These are phyloP conservation scores for Hypocreales sp. DNA, from an alignment of 2,329 filamentous ascomycete genomes.

Conservation along the genomic window DNA sequence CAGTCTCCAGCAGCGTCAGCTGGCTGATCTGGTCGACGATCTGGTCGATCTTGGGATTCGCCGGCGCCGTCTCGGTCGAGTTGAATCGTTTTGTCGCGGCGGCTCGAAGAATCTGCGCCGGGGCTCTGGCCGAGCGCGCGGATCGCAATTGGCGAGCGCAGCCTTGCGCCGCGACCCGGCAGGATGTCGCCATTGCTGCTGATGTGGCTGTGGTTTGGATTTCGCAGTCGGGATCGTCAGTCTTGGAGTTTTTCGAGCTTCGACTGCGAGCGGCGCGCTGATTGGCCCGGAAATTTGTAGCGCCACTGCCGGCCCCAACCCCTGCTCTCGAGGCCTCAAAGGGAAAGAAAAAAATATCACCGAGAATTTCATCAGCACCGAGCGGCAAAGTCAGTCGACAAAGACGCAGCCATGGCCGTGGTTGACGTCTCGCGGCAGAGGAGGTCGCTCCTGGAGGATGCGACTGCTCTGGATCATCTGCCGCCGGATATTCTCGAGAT, in stretches of 20 bases:
- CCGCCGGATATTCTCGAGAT: slow-evolving; percentile 55
- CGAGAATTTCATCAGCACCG: no score
- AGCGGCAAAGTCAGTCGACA: slow-evolving; percentile 11
- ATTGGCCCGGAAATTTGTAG: slow-evolving; percentile 23
- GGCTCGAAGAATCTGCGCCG: slow-evolving; percentile 30
- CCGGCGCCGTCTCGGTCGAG: slow-evolving; percentile 56
- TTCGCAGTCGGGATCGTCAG: no score
- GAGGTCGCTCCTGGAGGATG: slow-evolving; percentile 39
- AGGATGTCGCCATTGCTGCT: slow-evolving; percentile 44
- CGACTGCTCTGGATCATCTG: slow-evolving; percentile 39
- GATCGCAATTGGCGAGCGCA: slow-evolving; percentile 47
- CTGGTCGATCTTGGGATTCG: slow-evolving; percentile 78
- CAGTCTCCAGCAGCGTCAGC: slow-evolving; percentile 94
- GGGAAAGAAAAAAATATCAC: slow-evolving; percentile 1
- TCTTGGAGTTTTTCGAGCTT: slow-evolving; percentile 27
- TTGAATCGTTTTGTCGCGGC: slow-evolving; percentile 61
- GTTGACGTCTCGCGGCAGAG: slow-evolving; percentile 39
- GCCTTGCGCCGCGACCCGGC: slow-evolving; percentile 47
- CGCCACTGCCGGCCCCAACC: slow-evolving; percentile 13
- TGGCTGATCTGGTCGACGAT: slow-evolving; percentile 99
- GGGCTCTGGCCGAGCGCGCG: slow-evolving; percentile 26
- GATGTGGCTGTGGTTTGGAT: slow-evolving; percentile 9
- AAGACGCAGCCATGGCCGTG: slow-evolving; percentile 32
- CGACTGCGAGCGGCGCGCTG: slow-evolving; percentile 7
- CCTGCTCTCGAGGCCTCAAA: no score